Evolutionary conservation across 2,329 filamentous ascomycete genomes (phyloP), one percentile per base, ranked within the genome.

Genomic region (Hypoxylon sp.): DNA sequence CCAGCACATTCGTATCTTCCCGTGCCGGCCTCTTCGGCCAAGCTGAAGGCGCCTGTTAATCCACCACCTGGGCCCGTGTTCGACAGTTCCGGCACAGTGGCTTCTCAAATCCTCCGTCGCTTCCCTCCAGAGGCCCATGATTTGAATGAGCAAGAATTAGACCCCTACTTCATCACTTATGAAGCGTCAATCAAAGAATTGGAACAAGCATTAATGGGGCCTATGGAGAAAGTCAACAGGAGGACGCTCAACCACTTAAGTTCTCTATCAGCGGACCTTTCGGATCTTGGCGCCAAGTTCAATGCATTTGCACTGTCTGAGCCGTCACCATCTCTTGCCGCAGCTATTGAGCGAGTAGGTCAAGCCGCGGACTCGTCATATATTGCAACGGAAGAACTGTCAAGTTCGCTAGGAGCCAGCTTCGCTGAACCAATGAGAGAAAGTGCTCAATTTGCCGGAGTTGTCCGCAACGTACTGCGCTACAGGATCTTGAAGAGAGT

Each of bases 391-490:
- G 93, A 97, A 75, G 96, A 99, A 78, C 84, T 99, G 2, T 94
- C 94, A 0, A 90, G 90, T 1, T 92, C 92, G 0, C 83, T 99
- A n/a, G 94, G 94, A 19, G 94, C 95, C 35, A 96, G 90, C 72
- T 99, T 99, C 77, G 94, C 97, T 0, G 97, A 99, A 77, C 96
- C 96, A 0, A 98, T 99, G 94, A 89, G 97, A 61, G 96, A 99
- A 81, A 97, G 94, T 75, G 94, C 96, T 11, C 96, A 99, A 77
- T 99, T 99, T 79, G 96, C 96, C 0, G 93, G 96, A 10, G 94
- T 99, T 0, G 96, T 99, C 3, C 90, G 94, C 46, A 92, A 86
- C 72, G 95, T 99, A 35, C 83, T 99, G 60, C 89, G 93, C 71
- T 99, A 98, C 78, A 87, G 96, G 14, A 91, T 98, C 2, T 83